A percentile compares a stretch with the other conserved stretches of the same genome.
Conservation (phyloP, 163 green algal species). For the Chlamydomonas reinhardtii region DNA sequence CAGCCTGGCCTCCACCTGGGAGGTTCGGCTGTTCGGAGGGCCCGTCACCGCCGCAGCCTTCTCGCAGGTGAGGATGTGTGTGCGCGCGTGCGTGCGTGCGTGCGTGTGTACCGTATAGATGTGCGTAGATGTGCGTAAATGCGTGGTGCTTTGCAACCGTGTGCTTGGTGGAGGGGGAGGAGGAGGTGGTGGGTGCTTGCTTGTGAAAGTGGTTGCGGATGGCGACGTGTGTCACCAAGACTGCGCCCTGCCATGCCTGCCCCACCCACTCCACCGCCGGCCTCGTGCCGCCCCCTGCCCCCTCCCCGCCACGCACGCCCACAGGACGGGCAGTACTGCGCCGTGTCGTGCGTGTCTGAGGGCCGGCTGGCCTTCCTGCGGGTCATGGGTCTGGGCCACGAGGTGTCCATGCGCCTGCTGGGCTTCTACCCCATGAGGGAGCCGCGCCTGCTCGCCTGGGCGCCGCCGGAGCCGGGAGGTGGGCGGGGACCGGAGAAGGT, state of each 20-base stretch:
- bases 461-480: constrained; percentile 41
- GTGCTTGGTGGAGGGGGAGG: too few relatives aligned
- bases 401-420: constrained; percentile 46
- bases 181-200: too few relatives aligned
- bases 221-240: too few relatives aligned
- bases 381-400: constrained; percentile 18
- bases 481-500: neutral
- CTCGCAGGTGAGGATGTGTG: neutral
- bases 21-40: constrained; percentile 13
- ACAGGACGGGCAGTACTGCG: constrained; percentile 24
- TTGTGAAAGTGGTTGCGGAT: too few relatives aligned
- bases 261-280: too few relatives aligned
- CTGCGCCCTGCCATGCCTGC: too few relatives aligned
- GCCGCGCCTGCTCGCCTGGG: constrained; percentile 41
- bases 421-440: constrained; percentile 49
- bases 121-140: neutral
- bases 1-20: constrained; percentile 1
- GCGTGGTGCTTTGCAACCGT: neutral
- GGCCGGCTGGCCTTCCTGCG: constrained; percentile 19
- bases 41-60: constrained; percentile 21
- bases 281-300: too few relatives aligned
- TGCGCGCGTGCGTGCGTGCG: neutral
- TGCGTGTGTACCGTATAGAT: neutral
- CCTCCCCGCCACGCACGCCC: too few relatives aligned
- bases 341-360: constrained; percentile 8